Evolutionary conservation across 208 protist species (phyloP), one percentile per base, ranked within the genome.

Genomic region (Entamoeba invadens): DNA sequence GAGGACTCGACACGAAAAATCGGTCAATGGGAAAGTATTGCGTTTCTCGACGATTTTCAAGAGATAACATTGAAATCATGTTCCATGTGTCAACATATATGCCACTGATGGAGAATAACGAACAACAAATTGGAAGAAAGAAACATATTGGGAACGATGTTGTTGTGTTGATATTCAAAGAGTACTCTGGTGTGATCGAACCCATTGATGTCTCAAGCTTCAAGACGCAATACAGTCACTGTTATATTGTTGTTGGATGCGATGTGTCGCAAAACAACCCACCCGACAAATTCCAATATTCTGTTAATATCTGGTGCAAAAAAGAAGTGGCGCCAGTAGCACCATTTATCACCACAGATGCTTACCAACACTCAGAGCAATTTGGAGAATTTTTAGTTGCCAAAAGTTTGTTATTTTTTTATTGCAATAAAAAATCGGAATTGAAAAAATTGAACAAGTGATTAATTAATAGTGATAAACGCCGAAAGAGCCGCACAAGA

Each of bases 131-230:
- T 45, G 92, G n/a, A 45, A 51, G 42, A 5, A 93, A 93, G 46
- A 51, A 38, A 18, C 92, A 93, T 44, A 46, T 93, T 72, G 92
- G 92, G 21, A 93, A 93, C 68, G 92, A 93, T 68, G 21, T n/a
- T 72, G 92, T 93, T 51, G 92, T 51, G 16, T 44, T 93, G 38
- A 50, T 93, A 3, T 93, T 93, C 21, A 44, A 68, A 46, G 46
- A 93, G 35, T 45, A 92, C 50, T 21, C 25, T 44, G 92, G 57
- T n/a, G 38, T n/a, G 25, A 18, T n/a, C 10, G 57, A 77, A 12
- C 21, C 21, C 25, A 77, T 77, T 77, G 57, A 77, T 77, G 38
- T 77, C 38, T 10, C 8, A n/a, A 42, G 31, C 25, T 77, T 77
- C 21, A 77, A 77, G 21, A 77, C 57, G 5, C 57, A 77, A 12